A percentile compares a stretch with the other conserved stretches of the same genome.
Conservation (phyloP, 1,284 basidiomycete genomes). For the Trichosporon sp. region DNA sequence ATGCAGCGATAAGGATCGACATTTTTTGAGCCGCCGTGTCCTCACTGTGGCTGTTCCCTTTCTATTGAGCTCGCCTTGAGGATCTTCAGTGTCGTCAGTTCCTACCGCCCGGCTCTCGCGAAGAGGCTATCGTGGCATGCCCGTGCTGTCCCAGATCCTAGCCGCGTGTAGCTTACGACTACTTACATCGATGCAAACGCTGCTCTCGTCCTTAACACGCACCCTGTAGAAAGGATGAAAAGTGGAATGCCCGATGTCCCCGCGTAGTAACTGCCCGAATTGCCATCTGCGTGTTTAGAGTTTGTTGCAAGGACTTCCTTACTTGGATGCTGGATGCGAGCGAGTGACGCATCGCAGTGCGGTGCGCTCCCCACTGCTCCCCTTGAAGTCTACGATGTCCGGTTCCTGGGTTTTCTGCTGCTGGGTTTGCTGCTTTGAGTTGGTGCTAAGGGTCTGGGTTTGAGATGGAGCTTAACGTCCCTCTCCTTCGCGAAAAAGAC, state of each 20-base stretch:
- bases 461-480: conserved; percentile 19
- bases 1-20: conserved; percentile 7
- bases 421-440: conserved; percentile 18
- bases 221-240: not conserved
- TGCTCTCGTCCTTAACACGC: not conserved
- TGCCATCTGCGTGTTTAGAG: not conserved
- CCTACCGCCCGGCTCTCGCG: not conserved
- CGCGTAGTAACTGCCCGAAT: not conserved
- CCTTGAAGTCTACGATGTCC: conserved; percentile 10
- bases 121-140: not conserved
- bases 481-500: conserved; percentile 4
- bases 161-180: conserved; percentile 1
- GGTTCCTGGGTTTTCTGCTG: conserved; percentile 15
- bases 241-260: not conserved
- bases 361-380: not conserved
- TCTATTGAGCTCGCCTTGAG: not conserved
- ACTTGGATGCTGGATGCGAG: not conserved
- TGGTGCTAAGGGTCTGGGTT: conserved; percentile 19
- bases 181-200: not conserved
- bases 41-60: not conserved
- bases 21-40: not conserved
- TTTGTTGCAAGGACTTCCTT: not conserved
- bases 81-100: not conserved
- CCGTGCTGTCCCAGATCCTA: not conserved
- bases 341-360: not conserved